Percentiles rank a stretch among this genome's conserved stretches.
Evolutionary conservation across 306 rosid genomes (phyloP).

Genomic region (Glycine latifolia): DNA sequence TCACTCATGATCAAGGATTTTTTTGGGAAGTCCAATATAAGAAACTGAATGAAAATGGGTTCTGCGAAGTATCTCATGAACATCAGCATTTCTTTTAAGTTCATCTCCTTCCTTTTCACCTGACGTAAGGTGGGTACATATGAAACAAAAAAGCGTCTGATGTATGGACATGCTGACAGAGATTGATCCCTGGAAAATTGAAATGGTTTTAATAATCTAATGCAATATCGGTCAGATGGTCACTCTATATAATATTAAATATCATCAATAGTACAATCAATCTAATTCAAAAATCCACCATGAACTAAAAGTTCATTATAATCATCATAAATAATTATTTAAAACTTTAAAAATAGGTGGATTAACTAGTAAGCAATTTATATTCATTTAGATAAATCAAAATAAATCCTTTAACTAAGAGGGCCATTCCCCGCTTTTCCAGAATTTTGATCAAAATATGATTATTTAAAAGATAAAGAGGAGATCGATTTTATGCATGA

Average conservation of each 20-base stretch:
- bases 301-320: conserved; percentile 4
- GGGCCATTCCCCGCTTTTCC: background rate
- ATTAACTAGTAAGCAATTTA: too few species aligned
- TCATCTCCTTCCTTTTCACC: conserved; percentile 93
- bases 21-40: conserved; percentile 68
- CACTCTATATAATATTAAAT: conserved; percentile 19
- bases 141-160: conserved; percentile 94
- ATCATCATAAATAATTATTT: background rate
- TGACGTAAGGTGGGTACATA: conserved; percentile 90
- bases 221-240: conserved; percentile 30
- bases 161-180: conserved; percentile 98
- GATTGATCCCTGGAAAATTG: conserved; percentile 79
- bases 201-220: conserved; percentile 38
- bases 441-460: background rate
- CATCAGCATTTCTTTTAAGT: conserved; percentile 82
- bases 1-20: conserved; percentile 89
- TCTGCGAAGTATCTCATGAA: conserved; percentile 81
- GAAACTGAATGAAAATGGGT: conserved; percentile 77
- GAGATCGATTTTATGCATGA: conserved; percentile 16
- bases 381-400: too few species aligned
- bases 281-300: conserved; percentile 22
- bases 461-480: conserved; percentile 16
- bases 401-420: background rate
- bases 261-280: conserved; percentile 21
- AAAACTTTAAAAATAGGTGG: background rate